Conservation (phyloP, 2,329 filamentous ascomycete species). For the Juglanconis sp. region DNA sequence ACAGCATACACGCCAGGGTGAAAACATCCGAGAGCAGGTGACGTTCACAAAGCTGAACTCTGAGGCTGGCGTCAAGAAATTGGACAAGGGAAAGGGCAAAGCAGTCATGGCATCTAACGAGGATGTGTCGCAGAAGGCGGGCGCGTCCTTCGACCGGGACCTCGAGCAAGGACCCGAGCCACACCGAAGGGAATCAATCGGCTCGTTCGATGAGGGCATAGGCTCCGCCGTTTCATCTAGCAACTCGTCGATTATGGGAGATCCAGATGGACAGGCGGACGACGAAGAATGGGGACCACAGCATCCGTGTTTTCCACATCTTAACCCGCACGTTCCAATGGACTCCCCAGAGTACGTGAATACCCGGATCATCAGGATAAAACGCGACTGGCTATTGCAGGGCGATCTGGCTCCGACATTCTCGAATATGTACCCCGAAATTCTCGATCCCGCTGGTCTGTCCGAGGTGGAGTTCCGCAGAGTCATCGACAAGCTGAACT, state of each 20-base stretch:
- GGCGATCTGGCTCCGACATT: slow-evolving; percentile 92
- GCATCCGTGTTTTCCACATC: slow-evolving; percentile 91
- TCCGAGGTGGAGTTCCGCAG: slow-evolving; percentile 82
- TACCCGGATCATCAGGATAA: slow-evolving; percentile 88
- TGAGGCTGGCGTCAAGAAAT: neutral
- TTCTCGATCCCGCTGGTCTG: slow-evolving; percentile 79
- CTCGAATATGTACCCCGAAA: slow-evolving; percentile 93
- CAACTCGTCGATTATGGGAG: slow-evolving; percentile 60
- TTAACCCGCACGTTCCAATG: slow-evolving; percentile 84
- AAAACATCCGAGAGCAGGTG: slow-evolving; percentile 2
- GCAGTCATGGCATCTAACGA: slow-evolving; percentile 40
- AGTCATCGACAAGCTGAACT: slow-evolving; percentile 79
- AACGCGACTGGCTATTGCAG: slow-evolving; percentile 83
- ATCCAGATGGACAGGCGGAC: slow-evolving; percentile 59
- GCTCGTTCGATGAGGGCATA: slow-evolving; percentile 49
- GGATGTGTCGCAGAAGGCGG: slow-evolving; percentile 26
- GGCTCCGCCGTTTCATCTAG: slow-evolving; percentile 54
- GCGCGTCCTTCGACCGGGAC: slow-evolving; percentile 43
- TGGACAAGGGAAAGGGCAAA: slow-evolving; percentile 51
- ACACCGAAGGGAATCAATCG: slow-evolving; percentile 43
- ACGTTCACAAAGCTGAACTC: neutral
- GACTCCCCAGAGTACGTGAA: slow-evolving; percentile 69
- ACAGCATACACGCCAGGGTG: slow-evolving; percentile 1
- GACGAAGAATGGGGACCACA: slow-evolving; percentile 87
- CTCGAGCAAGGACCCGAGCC: slow-evolving; percentile 52